Base-by-base conservation (phyloP, 2,329 filamentous ascomycete species). In the Fusarium fracticaudum region DNA sequence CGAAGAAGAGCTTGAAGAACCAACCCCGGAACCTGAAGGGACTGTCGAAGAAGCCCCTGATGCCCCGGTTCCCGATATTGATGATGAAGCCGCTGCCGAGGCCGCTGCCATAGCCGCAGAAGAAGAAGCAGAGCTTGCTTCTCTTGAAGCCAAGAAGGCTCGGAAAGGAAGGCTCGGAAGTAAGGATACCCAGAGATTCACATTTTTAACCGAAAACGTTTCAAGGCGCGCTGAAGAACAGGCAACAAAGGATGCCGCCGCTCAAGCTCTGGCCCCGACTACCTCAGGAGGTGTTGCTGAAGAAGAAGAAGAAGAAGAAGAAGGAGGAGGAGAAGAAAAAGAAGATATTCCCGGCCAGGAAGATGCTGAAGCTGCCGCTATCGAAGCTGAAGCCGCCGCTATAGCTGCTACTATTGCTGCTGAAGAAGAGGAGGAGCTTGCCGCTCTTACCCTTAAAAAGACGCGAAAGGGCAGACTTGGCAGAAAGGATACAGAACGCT, bases 131-230 rank as follows among this genome's bases (percentile, higher is more conserved):
- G 83, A 87, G 65, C 78, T 86, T 18, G 82, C 79, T 20, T 76
- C 79, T 8, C 79, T 87, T 9, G 85, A 84, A 48, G 81, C 83
- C 31, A 89, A 88, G 76, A 88, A 87, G 74, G 82, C 82, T 4
- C 87, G 85, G 73, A 89, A 86, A 77, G 80, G 81, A 62, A 87
- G 82, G 67, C 74, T 86, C 18, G 78, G 76, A 5, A 87, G 84
- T 71, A 86, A 83, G 64, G 86, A 86, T 38, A 80, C 86, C 57
- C 85, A 87, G 67, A 86, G 84, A 67, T 80, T 84, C 33, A 80
- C 83, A 40, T 73, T 76, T 13, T 76, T 87, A 12, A 82, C 79
- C 15, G 80, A 80, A 43, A 83, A 79, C 38, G 78, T 81, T 33
- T 78, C 76, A 35, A 78, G 77, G 67, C 80, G 84, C 40, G 81